Conservation (phyloP, 1,139 yeast species). For the Candida sanyaensis region DNA sequence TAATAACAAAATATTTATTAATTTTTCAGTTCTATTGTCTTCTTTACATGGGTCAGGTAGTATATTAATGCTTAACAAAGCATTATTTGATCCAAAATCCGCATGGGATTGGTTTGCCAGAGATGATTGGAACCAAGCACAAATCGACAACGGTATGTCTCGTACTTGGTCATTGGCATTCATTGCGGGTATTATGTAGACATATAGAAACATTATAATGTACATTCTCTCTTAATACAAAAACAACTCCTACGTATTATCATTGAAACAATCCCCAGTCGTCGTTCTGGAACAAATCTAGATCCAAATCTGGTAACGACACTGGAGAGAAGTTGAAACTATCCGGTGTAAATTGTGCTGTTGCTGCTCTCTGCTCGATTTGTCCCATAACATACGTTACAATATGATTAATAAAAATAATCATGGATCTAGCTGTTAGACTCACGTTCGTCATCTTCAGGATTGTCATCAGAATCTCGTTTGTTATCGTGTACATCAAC, state of each 20-base stretch:
- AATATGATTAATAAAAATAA: slow-evolving; percentile 1
- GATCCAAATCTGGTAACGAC: background rate
- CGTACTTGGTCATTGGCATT: slow-evolving; percentile 48
- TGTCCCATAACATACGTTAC: background rate
- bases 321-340: background rate
- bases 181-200: slow-evolving; percentile 30
- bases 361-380: background rate
- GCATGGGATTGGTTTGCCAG: slow-evolving; percentile 44
- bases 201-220: background rate
- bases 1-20: too few relatives aligned
- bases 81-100: slow-evolving; percentile 35
- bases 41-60: too few relatives aligned
- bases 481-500: background rate
- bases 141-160: slow-evolving; percentile 48
- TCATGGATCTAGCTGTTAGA: background rate
- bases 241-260: too few relatives aligned
- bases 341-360: background rate
- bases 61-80: slow-evolving; percentile 40
- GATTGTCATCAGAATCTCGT: background rate
- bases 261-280: slow-evolving; percentile 1
- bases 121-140: slow-evolving; percentile 37
- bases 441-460: slow-evolving; percentile 1
- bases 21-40: too few relatives aligned
- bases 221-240: too few relatives aligned
- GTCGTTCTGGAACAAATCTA: background rate